Conservation (phyloP, 73 alveolate species). For the Paramecium octaurelia region DNA sequence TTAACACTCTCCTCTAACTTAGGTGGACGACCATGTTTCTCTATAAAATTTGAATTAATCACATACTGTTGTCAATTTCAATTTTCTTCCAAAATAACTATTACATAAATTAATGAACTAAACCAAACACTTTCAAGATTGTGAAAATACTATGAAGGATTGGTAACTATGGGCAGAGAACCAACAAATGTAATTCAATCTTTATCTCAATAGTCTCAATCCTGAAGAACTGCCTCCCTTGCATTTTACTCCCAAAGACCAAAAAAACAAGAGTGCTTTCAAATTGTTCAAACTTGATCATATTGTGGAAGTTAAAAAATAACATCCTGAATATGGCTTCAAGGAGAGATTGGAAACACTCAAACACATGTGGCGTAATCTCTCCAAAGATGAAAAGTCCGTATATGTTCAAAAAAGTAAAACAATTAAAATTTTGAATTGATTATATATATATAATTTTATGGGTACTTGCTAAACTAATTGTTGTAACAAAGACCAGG, state of each 20-base stretch:
- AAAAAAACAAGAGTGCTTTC: neutral
- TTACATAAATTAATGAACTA: constrained; percentile 19
- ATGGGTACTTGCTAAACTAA: neutral
- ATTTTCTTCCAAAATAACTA: constrained; percentile 9
- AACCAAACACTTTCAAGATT: neutral
- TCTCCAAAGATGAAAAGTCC: neutral
- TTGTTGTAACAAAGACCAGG: neutral
- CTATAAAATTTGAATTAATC: neutral
- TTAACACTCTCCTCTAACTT: constrained; percentile 49
- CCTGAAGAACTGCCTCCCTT: neutral
- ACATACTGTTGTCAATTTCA: constrained; percentile 8
- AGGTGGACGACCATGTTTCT: constrained; percentile 37
- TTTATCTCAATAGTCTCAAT: neutral
- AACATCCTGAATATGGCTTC: constrained; percentile 10
- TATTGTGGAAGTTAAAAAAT: neutral
- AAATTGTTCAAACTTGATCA: neutral
- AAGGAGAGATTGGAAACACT: constrained; percentile 14
- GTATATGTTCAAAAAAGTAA: neutral
- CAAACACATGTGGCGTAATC: constrained; percentile 1
- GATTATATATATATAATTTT: neutral
- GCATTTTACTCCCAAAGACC: neutral
- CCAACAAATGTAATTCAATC: neutral
- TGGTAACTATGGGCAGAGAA: neutral
- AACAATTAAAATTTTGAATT: neutral
- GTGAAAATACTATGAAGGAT: neutral